Evolutionary conservation across 306 rosid genomes (phyloP), one percentile per base, ranked within the genome.

Genomic region (Medicago lupulina): DNA sequence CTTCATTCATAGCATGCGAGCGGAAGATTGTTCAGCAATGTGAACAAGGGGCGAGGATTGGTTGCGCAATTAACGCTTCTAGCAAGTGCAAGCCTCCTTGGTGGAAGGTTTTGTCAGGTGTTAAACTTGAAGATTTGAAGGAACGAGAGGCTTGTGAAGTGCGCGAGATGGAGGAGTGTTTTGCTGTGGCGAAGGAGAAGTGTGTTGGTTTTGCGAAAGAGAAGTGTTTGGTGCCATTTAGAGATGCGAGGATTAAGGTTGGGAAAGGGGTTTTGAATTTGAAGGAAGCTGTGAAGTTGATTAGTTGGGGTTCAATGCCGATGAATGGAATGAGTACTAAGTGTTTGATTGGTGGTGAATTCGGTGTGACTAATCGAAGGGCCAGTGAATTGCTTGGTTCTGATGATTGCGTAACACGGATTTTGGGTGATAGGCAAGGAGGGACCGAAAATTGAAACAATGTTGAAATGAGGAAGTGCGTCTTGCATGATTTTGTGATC

Each of bases 91-190:
- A 86, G 86, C 93, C 92, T 43, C 91, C 92, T 4, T 92, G 98
- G 96, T 92, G 97, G 98, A 85, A 81, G 58, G 57, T 59, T 57
- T 46, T 92, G 79, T 28, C 75, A 2, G 89, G 87, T 23, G 76
- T 49, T 61, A 86, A 79, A 46, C 80, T 57, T 6, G 53, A 74
- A 17, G 92, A 87, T 75, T 17, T 88, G 76, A 87, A 83, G 76
- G 89, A 81, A 60, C 84, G 93, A 31, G 98, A 86, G 82, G 21
- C 11, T 12, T 90, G 96, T 78, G 96, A 93, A 68, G 90, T 67
- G 76, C 81, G 79, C 0, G 85, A 81, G 74, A 77, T 74, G 83
- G 81, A 25, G 19, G 73, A 49, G 9, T 84, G 88, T 59, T 47
- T 81, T 1, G 36, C 28, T 0, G 76, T 2, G 11, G 83, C 88